These are phyloP conservation scores for Termitomyces sp. DNA, from an alignment of 768 basidiomycete species.

Conservation along the genomic window DNA sequence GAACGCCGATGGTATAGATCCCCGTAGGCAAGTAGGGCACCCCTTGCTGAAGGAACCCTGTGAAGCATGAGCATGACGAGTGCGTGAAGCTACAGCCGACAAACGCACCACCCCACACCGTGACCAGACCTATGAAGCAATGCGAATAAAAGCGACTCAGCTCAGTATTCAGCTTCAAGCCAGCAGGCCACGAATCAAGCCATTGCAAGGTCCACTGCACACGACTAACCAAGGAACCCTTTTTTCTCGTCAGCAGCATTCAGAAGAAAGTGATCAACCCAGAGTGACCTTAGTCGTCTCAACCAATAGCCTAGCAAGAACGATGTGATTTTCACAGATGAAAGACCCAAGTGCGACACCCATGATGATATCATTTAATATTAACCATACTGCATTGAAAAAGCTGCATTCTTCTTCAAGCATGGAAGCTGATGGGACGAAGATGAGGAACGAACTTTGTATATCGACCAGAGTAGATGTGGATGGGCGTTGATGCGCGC, in stretches of 20 bases:
- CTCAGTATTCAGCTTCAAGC: constrained; percentile 93
- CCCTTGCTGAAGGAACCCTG: constrained; percentile 20
- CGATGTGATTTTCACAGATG: constrained; percentile 56
- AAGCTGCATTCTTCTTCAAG: constrained; percentile 44
- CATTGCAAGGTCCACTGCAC: constrained; percentile 58
- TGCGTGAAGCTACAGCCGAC: neutral
- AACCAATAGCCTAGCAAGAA: constrained; percentile 35
- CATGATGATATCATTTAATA: constrained; percentile 85
- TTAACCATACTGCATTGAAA: constrained; percentile 88
- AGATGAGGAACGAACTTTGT: constrained; percentile 45
- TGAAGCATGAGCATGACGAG: neutral
- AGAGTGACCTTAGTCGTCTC: constrained; percentile 33
- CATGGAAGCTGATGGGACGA: neutral
- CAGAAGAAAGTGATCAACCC: neutral
- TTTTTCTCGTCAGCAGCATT: neutral
- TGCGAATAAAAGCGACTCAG: constrained; percentile 83
- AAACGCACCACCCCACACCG: constrained; percentile 69
- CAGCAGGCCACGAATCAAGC: constrained; percentile 95
- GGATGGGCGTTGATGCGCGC: constrained; percentile 27
- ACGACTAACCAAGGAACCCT: constrained; percentile 39
- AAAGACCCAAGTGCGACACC: constrained; percentile 71
- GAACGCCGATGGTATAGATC: constrained; percentile 29
- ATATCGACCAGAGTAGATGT: constrained; percentile 50
- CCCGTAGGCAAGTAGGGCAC: constrained; percentile 22
- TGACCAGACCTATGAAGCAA: constrained; percentile 58